A percentile compares a stretch with the other conserved stretches of the same genome.
Conservation (phyloP, 73 alveolate species). For the Tetrahymena malaccensis region DNA sequence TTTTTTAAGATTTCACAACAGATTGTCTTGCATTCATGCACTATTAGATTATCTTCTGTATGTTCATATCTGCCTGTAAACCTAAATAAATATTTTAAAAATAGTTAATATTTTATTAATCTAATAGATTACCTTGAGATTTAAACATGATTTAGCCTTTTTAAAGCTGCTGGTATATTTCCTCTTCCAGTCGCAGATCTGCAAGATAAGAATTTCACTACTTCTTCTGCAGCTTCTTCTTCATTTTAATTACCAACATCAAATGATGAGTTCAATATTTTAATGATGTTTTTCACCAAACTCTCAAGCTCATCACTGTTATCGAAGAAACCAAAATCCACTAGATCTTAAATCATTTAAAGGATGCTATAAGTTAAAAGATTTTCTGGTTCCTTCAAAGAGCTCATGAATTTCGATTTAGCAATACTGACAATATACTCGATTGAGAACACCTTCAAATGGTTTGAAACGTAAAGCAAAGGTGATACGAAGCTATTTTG, state of each 20-base stretch:
- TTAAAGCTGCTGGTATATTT: neutral
- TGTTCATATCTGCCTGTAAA: neutral
- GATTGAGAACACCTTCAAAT: neutral
- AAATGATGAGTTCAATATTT: neutral
- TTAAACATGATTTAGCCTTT: neutral
- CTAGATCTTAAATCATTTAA: neutral
- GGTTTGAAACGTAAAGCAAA: neutral
- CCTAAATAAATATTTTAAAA: neutral
- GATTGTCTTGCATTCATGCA: neutral
- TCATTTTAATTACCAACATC: neutral
- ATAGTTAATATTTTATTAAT: too few species aligned
- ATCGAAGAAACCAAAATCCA: neutral
- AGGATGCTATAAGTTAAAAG: neutral
- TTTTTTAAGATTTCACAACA: neutral
- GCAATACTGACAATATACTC: neutral
- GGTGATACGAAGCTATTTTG: neutral
- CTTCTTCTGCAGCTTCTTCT: neutral
- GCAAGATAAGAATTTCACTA: neutral
- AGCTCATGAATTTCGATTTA: neutral
- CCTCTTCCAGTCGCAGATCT: neutral
- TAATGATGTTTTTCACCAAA: neutral
- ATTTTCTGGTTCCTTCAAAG: neutral
- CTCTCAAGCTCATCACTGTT: neutral
- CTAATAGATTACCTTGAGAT: neutral
- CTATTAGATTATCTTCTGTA: neutral